These are phyloP conservation scores for Coffea canephora DNA, from an alignment of 257 asterid species.

Conservation along the genomic window DNA sequence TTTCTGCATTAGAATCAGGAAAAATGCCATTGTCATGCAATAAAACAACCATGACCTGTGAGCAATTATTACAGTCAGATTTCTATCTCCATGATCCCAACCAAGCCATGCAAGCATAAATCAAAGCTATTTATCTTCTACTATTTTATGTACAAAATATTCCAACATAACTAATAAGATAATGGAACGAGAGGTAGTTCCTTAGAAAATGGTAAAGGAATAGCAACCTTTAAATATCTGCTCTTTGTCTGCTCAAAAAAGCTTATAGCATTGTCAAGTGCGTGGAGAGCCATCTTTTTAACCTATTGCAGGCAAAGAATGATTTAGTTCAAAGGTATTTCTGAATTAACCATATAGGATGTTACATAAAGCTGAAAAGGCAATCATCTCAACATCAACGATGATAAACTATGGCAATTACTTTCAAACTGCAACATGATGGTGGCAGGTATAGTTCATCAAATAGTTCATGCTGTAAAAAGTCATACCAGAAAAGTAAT, in stretches of 20 bases:
- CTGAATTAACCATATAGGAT: background rate
- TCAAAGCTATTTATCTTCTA: background rate
- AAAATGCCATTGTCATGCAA: background rate
- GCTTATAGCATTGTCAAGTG: constrained; percentile 30
- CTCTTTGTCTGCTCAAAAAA: constrained; percentile 7
- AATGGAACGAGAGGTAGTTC: background rate
- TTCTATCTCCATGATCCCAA: background rate
- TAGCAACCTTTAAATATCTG: constrained; percentile 18
- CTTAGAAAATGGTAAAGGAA: background rate
- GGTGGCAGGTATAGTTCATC: background rate
- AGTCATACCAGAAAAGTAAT: background rate
- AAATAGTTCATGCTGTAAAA: background rate
- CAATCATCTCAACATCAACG: background rate
- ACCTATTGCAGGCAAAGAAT: constrained; percentile 32
- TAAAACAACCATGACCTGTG: background rate
- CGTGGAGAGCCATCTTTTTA: constrained; percentile 51
- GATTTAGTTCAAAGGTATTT: constrained; percentile 4
- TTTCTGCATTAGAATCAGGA: background rate
- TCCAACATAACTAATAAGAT: background rate
- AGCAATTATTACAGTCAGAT: background rate
- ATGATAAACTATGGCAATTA: background rate
- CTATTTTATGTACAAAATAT: background rate
- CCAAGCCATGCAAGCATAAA: background rate
- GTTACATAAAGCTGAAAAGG: background rate
- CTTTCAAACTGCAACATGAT: background rate